Percentiles rank a stretch among this genome's conserved stretches.
These are phyloP conservation scores for Athelia psychrophila DNA, from an alignment of 1,284 basidiomycete species.

Conservation along the genomic window DNA sequence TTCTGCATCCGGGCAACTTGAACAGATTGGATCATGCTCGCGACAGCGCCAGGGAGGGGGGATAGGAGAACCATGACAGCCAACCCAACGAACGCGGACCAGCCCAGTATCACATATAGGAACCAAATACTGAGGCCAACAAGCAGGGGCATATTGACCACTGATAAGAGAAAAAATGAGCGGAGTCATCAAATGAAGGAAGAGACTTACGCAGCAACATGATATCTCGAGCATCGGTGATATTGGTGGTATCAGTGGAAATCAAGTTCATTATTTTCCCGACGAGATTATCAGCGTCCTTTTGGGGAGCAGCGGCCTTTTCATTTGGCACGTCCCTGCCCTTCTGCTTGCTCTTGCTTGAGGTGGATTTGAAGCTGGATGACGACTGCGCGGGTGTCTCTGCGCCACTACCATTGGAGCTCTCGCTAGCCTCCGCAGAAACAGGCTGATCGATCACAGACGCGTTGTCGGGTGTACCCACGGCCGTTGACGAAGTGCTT, in stretches of 20 bases:
- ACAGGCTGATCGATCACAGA: slow-evolving; percentile 12
- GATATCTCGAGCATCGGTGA: slow-evolving; percentile 9
- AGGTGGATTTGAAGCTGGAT: slow-evolving; percentile 1
- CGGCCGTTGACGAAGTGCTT: neutral
- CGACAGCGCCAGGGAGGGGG: slow-evolving; percentile 49
- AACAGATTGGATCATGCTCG: slow-evolving; percentile 31
- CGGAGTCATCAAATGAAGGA: neutral
- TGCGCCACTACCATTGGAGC: slow-evolving; percentile 1
- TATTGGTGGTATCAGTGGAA: slow-evolving; percentile 10
- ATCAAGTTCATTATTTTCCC: slow-evolving; percentile 34
- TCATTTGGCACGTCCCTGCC: neutral
- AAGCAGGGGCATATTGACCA: slow-evolving; percentile 18
- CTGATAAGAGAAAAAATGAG: neutral
- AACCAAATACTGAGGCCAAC: slow-evolving; percentile 26
- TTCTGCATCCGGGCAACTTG: slow-evolving; percentile 28
- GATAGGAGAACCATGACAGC: slow-evolving; percentile 46
- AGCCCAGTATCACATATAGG: slow-evolving; percentile 33
- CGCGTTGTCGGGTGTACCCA: neutral
- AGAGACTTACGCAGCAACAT: neutral
- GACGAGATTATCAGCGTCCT: slow-evolving; percentile 25
- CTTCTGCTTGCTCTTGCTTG: neutral
- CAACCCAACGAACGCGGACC: slow-evolving; percentile 50
- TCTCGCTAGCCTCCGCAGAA: neutral
- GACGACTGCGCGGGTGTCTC: slow-evolving; percentile 1
- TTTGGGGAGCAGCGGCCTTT: slow-evolving; percentile 12